Base-by-base conservation (phyloP, 148 eudicot species). In the Chenopodium formosanum region DNA sequence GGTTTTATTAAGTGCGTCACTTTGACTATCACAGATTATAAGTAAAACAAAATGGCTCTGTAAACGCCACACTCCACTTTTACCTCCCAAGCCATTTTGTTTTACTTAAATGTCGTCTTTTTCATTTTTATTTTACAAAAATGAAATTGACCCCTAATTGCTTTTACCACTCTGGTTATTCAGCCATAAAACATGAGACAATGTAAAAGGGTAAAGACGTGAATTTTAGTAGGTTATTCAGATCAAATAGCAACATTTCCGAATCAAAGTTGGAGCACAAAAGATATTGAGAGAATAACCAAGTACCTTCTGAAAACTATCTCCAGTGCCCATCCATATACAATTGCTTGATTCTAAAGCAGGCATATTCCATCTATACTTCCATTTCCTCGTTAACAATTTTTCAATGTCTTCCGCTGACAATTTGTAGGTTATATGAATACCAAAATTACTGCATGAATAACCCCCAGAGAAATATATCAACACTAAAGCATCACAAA, bases 281-380 rank as follows among this genome's bases (percentile, higher is more conserved):
- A 58, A 50, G 44, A 67, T 74, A 77, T 58, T 63, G 7, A 37
- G 44, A 81, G 23, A 40, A 8, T 34, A 52, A 4, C 62, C 62
- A 34, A 46, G 79, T 80, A 95, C 99, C 97, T 91, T 80, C 46
- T 82, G 16, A 73, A 75, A 76, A 81, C 84, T 69, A 58, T 86
- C 89, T 76, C 97, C 95, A 9, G 98, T 94, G 69, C 97, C 99
- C 70, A 82, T 85, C 99, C 99, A 96, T 74, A 86, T 86, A 90
- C 87, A 84, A 79, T 83, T 91, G 32, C 87, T 60, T 73, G 84
- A 80, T 79, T 85, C 88, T 79, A 83, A 81, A 74, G 93, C 91
- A 67, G 93, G 94, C 74, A 84, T 82, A 86, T 90, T 88, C 99
- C 99, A 96, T 70, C 81, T 84, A 82, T 91, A 94, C 73, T 83